These are phyloP conservation scores for Chaetomium tenue DNA, from an alignment of 495 filamentous ascomycete species.

Conservation along the genomic window DNA sequence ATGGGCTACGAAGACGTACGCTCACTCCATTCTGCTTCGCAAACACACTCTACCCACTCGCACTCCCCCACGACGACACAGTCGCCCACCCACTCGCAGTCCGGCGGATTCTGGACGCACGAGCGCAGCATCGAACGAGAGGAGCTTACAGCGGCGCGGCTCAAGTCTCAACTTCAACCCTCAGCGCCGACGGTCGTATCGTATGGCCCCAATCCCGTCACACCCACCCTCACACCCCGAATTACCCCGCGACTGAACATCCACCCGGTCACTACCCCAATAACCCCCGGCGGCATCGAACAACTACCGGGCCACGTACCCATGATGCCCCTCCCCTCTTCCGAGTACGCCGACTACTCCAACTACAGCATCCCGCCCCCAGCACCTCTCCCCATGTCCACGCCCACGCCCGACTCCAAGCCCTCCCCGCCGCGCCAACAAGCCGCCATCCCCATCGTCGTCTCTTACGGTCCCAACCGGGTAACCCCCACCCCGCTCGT, in stretches of 20 bases:
- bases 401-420: conserved; percentile 11
- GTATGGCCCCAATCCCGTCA: conserved; percentile 40
- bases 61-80: conserved; percentile 31
- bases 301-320: conserved; percentile 26
- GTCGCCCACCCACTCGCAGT: conserved; percentile 21
- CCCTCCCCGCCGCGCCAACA: conserved; percentile 25
- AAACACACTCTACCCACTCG: conserved; percentile 25
- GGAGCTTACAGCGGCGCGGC: conserved; percentile 35
- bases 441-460: conserved; percentile 23
- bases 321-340: conserved; percentile 1
- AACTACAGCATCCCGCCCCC: conserved; percentile 24
- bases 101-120: conserved; percentile 19
- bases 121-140: conserved; percentile 32
- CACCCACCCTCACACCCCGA: conserved; percentile 34
- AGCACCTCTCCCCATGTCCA: not conserved
- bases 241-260: conserved; percentile 24
- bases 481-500: conserved; percentile 37
- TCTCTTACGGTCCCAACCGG: conserved; percentile 38
- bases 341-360: conserved; percentile 27
- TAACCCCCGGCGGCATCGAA: conserved; percentile 26
- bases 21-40: conserved; percentile 23
- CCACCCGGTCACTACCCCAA: conserved; percentile 19
- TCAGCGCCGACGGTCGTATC: conserved; percentile 28
- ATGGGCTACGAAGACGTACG: conserved; percentile 39
- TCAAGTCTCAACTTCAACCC: conserved; percentile 28